A percentile compares a stretch with the other conserved stretches of the same genome.
These are phyloP conservation scores for Ophiocordyceps robertsii DNA, from an alignment of 2,329 filamentous ascomycete genomes.

Conservation along the genomic window DNA sequence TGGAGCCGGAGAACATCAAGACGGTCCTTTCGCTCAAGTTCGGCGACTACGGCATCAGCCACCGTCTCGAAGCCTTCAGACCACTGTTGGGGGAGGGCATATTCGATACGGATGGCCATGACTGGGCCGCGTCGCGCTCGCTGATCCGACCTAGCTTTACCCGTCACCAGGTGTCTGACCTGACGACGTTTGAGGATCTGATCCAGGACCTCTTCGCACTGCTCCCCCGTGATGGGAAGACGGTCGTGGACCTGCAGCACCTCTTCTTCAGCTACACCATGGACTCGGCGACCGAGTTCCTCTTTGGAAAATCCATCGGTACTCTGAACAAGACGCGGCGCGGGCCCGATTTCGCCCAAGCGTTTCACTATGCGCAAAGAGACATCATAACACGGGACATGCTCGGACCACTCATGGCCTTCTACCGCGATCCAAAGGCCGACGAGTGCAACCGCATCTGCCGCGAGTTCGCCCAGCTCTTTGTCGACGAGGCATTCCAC, in stretches of 20 bases:
- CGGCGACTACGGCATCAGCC: constrained; percentile 20
- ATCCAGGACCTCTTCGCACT: constrained; percentile 19
- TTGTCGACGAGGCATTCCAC: not conserved
- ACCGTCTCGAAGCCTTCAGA: constrained; percentile 9
- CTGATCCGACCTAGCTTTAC: constrained; percentile 15
- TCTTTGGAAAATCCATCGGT: constrained; percentile 35
- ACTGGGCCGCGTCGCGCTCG: constrained; percentile 26
- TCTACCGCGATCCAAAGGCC: not conserved
- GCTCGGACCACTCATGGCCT: not conserved
- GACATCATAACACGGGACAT: not conserved
- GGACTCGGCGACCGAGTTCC: constrained; percentile 39
- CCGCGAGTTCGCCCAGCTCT: not conserved
- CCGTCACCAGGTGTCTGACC: constrained; percentile 10
- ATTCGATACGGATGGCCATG: constrained; percentile 26
- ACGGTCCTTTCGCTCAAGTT: constrained; percentile 35
- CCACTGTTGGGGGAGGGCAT: constrained; percentile 23
- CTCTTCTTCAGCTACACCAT: constrained; percentile 43
- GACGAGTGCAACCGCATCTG: not conserved
- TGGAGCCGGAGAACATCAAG: constrained; percentile 35
- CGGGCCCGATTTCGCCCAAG: not conserved
- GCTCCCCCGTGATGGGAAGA: constrained; percentile 6
- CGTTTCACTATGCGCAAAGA: not conserved
- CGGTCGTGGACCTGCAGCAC: constrained; percentile 29
- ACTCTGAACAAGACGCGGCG: constrained; percentile 1
- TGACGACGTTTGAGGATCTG: constrained; percentile 8